Evolutionary conservation across 371 early-diverging fungal species (phyloP), one percentile per base, ranked within the genome.

Genomic region (Apophysomyces variabilis): DNA sequence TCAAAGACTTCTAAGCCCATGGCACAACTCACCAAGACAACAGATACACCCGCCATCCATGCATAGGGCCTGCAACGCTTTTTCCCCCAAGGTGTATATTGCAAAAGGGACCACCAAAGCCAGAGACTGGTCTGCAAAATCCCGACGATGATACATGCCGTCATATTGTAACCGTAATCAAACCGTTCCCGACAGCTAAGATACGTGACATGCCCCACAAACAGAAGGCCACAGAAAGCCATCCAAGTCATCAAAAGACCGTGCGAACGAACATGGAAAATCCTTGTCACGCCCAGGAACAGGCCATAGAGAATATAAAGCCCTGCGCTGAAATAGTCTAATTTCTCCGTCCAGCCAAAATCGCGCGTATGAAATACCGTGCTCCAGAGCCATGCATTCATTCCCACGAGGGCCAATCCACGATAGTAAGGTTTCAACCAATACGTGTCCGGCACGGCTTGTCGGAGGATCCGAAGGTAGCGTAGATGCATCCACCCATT

Each of bases 251-350:
- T 73, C 38, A 0, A 66, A 26, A 0, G 77, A 76, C 65, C 86
- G 62, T 7, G 79, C 76, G 13, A 66, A 5, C 70, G 59, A 39
- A 90, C 67, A 16, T 84, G 76, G 56, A 89, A 84, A 56, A 88
- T 69, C 3, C 91, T 85, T n/a, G 89, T 67, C 1, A 84, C 66
- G 38, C 86, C 86, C 44, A 84, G 77, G 65, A 78, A 89, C 9
- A 92, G 71, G 0, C 85, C 83, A 62, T 87, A 92, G n/a, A 93
- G 73, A 37, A 95, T 89, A 26, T 88, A 82, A 4, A 89, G 69
- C 3, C 92, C 93, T 0, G 97, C 98, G 13, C 95, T 92, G 73
- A 94, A 97, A 76, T 99, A 99, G 74, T 99, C 99, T 62, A 96
- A 78, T 21, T 88, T 89, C 73, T 97, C 98, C 0, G 99, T 99